These are phyloP conservation scores for Chrysanthemum makinoi DNA, from an alignment of 129 eudicot genomes.

Conservation along the genomic window DNA sequence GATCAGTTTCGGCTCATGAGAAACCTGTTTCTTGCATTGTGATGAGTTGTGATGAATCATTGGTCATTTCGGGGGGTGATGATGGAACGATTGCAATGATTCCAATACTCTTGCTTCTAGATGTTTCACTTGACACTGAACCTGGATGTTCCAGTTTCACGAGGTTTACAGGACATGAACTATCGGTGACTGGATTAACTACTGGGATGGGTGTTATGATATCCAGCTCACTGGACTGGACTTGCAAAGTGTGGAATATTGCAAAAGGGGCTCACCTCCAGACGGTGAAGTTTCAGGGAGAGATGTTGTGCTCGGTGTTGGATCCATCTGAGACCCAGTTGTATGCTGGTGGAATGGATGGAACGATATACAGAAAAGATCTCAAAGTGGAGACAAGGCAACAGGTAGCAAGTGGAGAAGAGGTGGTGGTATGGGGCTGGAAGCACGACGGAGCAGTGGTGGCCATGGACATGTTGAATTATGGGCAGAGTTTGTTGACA, in stretches of 20 bases:
- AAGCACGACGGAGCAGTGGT: conserved; percentile 28
- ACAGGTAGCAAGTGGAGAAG: background rate
- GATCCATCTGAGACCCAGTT: conserved; percentile 36
- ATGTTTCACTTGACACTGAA: conserved; percentile 6
- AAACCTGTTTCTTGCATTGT: conserved; percentile 35
- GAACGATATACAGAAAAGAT: conserved; percentile 28
- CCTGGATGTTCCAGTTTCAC: background rate
- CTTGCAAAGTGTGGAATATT: conserved; percentile 45
- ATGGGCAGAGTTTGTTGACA: conserved; percentile 29
- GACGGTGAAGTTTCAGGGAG: conserved; percentile 26
- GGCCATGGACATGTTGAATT: conserved; percentile 25
- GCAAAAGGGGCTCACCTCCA: conserved; percentile 24
- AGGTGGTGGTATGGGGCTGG: conserved; percentile 11
- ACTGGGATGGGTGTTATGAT: conserved; percentile 33
- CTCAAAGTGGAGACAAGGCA: conserved; percentile 23
- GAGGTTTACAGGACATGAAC: conserved; percentile 34
- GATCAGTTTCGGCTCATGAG: conserved; percentile 36
- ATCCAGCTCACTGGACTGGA: conserved; percentile 41
- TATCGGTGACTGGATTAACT: conserved; percentile 29
- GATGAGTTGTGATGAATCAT: conserved; percentile 31
- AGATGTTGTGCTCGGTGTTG: conserved; percentile 30
- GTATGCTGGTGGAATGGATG: conserved; percentile 36
- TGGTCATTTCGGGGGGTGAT: conserved; percentile 39
- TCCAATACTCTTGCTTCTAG: conserved; percentile 29
- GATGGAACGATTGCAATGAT: conserved; percentile 35